Evolutionary conservation across 805 yeast species (phyloP).

Genomic region (Cyberlindnera meyerae): DNA sequence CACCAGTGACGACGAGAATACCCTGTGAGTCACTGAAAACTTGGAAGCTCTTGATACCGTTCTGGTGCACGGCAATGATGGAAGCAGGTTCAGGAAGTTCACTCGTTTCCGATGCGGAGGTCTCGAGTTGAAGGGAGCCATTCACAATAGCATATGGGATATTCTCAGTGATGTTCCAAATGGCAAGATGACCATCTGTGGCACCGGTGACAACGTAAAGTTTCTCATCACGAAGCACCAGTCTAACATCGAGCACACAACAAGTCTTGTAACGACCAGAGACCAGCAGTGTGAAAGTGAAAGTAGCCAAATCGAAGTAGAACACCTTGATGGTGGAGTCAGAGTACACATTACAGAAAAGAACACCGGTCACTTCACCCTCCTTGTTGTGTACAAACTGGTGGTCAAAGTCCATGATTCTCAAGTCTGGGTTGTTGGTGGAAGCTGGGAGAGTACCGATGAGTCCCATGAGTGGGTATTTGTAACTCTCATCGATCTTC

Average conservation of each 20-base stretch:
- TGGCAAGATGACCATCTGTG: constrained; percentile 75
- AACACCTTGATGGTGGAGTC: constrained; percentile 74
- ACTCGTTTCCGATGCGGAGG: neutral
- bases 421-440: constrained; percentile 65
- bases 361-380: constrained; percentile 36
- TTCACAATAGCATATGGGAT: constrained; percentile 20
- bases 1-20: constrained; percentile 62
- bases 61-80: constrained; percentile 67
- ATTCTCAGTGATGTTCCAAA: constrained; percentile 48
- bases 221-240: constrained; percentile 31
- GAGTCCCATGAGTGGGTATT: constrained; percentile 42
- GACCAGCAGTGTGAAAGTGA: constrained; percentile 39
- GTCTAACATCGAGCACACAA: constrained; percentile 63
- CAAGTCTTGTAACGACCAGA: constrained; percentile 61
- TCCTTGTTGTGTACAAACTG: constrained; percentile 31
- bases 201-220: constrained; percentile 52
- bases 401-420: constrained; percentile 82
- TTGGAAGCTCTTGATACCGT: constrained; percentile 69
- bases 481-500: constrained; percentile 44
- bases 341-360: constrained; percentile 72
- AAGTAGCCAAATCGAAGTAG: constrained; percentile 38
- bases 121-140: constrained; percentile 5
- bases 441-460: constrained; percentile 52
- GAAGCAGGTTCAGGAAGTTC: constrained; percentile 27
- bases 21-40: constrained; percentile 14